These are phyloP conservation scores for Cryphonectria carpinicola DNA, from an alignment of 2,329 filamentous ascomycete species.

Conservation along the genomic window DNA sequence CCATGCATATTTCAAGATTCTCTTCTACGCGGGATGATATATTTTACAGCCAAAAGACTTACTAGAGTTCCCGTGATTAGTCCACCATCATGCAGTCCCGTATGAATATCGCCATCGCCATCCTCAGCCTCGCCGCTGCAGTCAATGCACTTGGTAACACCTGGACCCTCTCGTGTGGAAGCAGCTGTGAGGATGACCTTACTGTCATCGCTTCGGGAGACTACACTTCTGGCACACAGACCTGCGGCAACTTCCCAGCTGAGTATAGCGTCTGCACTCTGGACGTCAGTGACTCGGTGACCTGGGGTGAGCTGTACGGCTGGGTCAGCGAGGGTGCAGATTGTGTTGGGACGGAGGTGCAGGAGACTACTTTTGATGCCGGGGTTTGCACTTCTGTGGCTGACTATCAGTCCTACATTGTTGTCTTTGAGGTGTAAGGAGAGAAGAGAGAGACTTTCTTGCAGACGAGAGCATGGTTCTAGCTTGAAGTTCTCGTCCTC, in stretches of 20 bases:
- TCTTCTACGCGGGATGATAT: not conserved
- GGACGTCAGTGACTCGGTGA: not conserved
- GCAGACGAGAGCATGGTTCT: not conserved
- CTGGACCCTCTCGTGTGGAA: constrained; percentile 10
- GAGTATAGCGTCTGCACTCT: not conserved
- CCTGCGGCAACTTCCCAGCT: constrained; percentile 7
- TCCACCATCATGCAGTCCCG: constrained; percentile 4
- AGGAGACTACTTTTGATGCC: not conserved
- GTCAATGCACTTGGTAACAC: not conserved
- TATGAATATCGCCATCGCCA: not conserved
- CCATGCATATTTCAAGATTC: too few relatives aligned
- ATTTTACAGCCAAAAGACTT: too few relatives aligned
- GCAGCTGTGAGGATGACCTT: not conserved
- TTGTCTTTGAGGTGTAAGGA: constrained; percentile 1
- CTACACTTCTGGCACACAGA: not conserved
- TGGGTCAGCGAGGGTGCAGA: constrained; percentile 7
- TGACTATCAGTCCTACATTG: constrained; percentile 4
- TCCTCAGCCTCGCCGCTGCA: not conserved
- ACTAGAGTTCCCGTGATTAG: not conserved
- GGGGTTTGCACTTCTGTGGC: not conserved
- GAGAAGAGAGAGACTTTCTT: not conserved
- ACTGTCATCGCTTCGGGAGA: not conserved
- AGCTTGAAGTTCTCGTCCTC: not conserved
- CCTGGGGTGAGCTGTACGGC: constrained; percentile 5
- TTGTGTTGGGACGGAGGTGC: not conserved